Evolutionary conservation across 2,329 filamentous ascomycete species (phyloP), one percentile per base, ranked within the genome.

Genomic region (Pezicula carpinea): DNA sequence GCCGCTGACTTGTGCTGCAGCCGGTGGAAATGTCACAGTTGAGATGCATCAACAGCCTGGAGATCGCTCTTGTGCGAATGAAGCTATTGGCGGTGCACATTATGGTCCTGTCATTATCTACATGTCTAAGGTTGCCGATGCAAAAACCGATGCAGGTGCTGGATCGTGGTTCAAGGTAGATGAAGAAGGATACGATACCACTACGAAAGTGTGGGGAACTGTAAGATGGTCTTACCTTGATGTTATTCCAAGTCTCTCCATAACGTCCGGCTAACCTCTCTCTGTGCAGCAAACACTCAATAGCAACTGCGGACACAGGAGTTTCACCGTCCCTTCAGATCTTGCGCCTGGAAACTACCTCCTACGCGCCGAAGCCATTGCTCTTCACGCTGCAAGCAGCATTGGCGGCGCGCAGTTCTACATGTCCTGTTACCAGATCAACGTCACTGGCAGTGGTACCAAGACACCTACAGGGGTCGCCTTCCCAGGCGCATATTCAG

Each of bases 21-120:
- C 55, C 3, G 75, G 76, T 3, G 64, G 65, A 4, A 73, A 66
- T 0, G 69, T 80, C 13, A 78, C 76, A 0, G 67, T 79, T 6
- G 77, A 80, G 62, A 80, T 81, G 74, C 77, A 81, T 64, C 71
- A 73, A 58, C 72, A 76, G 67, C 64, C 64, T 15, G 66, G 66
- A 40, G 71, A 76, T 55, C 69, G 74, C 36, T 62, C 53, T 23
- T 78, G 74, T 56, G 53, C 54, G 17, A 68, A 64, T 39, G 69
- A 76, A 52, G 76, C 75, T 18, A 76, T 80, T 44, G 76, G 76
- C 23, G 75, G 76, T 29, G 69, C 69, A 34, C 76, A 79, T 61
- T 76, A 72, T 54, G 75, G 75, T 8, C 75, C 76, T 1, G 73
- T 79, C 29, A 69, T 75, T 41, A 67, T 75, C 1, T 78, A 78